Evolutionary conservation across 2,329 filamentous ascomycete species (phyloP), one percentile per base, ranked within the genome.

Genomic region (Akanthomyces muscarius): DNA sequence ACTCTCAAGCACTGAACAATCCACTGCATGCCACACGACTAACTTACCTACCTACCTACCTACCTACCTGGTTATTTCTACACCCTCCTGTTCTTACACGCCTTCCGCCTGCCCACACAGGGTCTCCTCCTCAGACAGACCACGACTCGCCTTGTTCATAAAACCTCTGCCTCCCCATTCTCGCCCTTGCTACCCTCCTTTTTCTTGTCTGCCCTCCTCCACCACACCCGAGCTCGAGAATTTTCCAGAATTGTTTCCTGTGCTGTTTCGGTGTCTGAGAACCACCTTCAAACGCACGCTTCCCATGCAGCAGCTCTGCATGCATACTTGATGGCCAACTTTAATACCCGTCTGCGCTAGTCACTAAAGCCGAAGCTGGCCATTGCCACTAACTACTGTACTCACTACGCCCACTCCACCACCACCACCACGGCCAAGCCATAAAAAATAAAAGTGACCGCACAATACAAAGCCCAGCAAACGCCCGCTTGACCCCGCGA

Each of bases 71-170:
- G 21, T 21, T n/a, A 21, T 8, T 21, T 8, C 5, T 25, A 48
- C 45, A 48, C 45, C 45, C 45, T 25, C 5, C 21, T 21, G n/a
- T 16, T 45, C 18, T 18, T 14, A 45, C 42, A 45, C 13, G 21
- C 42, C 21, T 30, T 6, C 4, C 28, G 28, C 4, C 4, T 30
- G 28, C 28, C 28, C 28, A 30, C 28, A 4, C 33, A 36, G 33
- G 33, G 33, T n/a, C 25, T 30, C 18, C n/a, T 42, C 50, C 56
- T 11, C 33, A 38, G 1, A 50, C 23, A 11, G 33, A 36, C 33
- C 45, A 60, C 58, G 58, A 61, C 58, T 61, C 58, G 48, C 52
- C 58, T 61, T 7, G 33, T 36, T 61, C 58, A 54, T 61, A 61
- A 61, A 61, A 54, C 50, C 58, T 54, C 48, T 36, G 33, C 33